Evolutionary conservation across 2,329 filamentous ascomycete genomes (phyloP).

Genomic region (Penicillium sp.): DNA sequence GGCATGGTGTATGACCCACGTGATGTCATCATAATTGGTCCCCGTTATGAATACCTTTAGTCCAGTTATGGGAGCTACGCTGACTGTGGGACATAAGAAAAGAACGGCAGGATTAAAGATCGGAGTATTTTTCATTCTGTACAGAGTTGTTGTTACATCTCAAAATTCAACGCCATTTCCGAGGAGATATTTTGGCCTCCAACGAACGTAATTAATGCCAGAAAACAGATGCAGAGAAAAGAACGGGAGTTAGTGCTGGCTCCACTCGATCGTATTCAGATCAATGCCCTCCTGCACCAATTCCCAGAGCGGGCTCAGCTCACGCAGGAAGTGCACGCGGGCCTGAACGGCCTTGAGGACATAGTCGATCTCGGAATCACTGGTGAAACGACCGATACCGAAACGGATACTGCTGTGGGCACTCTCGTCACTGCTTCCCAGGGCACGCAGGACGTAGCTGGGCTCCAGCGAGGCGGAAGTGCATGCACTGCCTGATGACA

Average conservation of each 20-base stretch:
- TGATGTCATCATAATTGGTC: too few relatives aligned
- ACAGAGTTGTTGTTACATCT: conserved; percentile 24
- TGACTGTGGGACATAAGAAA: not conserved
- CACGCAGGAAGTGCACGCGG: conserved; percentile 86
- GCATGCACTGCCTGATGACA: conserved; percentile 95
- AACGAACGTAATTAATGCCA: conserved; percentile 21
- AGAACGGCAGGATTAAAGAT: not conserved
- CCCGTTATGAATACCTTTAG: too few relatives aligned
- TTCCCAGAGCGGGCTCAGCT: conserved; percentile 95
- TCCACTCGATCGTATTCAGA: conserved; percentile 96
- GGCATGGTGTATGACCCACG: too few relatives aligned
- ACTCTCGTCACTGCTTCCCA: conserved; percentile 95
- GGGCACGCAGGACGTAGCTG: conserved; percentile 88
- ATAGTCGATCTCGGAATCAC: conserved; percentile 93
- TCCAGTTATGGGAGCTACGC: not conserved
- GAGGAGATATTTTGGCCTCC: conserved; percentile 14
- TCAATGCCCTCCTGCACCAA: conserved; percentile 96
- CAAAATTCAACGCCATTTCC: conserved; percentile 18
- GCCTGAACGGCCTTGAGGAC: conserved; percentile 91
- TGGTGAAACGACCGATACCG: conserved; percentile 95
- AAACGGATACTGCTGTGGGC: conserved; percentile 98
- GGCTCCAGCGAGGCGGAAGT: conserved; percentile 96
- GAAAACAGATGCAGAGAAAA: conserved; percentile 7
- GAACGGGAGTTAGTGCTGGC: conserved; percentile 69
- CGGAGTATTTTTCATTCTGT: conserved; percentile 20